A percentile compares a stretch with the other conserved stretches of the same genome.
phyloP scores from a whole-genome alignment of 495 filamentous ascomycete genomes.

The Penicillium egyptiacum region DNA sequence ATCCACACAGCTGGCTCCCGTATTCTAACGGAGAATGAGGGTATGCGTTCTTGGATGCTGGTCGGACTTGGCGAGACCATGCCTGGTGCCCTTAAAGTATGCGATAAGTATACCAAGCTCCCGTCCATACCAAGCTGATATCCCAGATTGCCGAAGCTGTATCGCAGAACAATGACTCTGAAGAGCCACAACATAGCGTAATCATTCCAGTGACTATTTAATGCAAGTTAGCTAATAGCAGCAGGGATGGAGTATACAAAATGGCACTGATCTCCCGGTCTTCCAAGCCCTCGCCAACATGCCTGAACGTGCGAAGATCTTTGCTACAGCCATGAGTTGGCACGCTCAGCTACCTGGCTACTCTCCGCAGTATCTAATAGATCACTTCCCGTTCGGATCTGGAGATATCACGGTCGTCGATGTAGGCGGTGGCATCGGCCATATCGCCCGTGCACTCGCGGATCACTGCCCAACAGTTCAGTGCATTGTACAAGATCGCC shows the following conservation, averaged over 20 bases:
- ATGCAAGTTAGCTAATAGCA: conserved; percentile 7
- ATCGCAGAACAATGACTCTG: conserved; percentile 3
- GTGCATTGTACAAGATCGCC: conserved; percentile 60
- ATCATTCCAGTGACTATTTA: background rate
- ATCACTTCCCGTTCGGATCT: conserved; percentile 46
- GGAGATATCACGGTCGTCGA: conserved; percentile 52
- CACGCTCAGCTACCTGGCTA: conserved; percentile 50
- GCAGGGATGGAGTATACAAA: conserved; percentile 21
- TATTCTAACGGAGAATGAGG: conserved; percentile 41
- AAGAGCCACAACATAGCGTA: conserved; percentile 10
- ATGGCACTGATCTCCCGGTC: conserved; percentile 13
- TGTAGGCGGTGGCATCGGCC: conserved; percentile 55
- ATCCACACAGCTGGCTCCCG: conserved; percentile 32
- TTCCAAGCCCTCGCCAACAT: conserved; percentile 19
- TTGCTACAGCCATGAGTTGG: conserved; percentile 42
- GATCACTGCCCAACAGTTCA: conserved; percentile 34
- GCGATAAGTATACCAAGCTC: background rate
- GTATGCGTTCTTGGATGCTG: conserved; percentile 49
- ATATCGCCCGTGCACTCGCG: conserved; percentile 47
- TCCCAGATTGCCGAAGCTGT: conserved; percentile 10
- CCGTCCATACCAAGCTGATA: conserved; percentile 2
- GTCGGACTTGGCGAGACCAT: conserved; percentile 48
- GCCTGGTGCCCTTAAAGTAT: conserved; percentile 11
- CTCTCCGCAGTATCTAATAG: conserved; percentile 43
- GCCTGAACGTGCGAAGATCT: conserved; percentile 17